Base-by-base conservation (phyloP, 805 yeast genomes). In the Pichia occidentalis region DNA sequence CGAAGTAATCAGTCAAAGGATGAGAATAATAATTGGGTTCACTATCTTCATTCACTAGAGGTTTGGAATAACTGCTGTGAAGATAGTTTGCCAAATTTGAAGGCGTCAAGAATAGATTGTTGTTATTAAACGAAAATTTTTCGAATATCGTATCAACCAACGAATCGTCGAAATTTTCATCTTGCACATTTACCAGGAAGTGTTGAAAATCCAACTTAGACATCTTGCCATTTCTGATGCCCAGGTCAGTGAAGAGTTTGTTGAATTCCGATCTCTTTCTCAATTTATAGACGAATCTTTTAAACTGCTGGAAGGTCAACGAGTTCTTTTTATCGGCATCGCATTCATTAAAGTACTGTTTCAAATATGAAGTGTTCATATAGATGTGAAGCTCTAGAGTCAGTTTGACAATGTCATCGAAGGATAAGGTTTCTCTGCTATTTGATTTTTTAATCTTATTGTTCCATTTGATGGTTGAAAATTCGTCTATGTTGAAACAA, bases 1-100 rank as follows among this genome's bases (percentile, higher is more conserved):
- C 83, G 53, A 65, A 86, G 56, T 94, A 92, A 50, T 88, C 90
- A 53, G 77, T 85, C 25, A 92, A 53, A 0, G 98, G 97, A 20
- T 65, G 63, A 0, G 73, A 53, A 40, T 71, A 65, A 44, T 77
- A 77, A 12, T 22, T 11, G 5, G 29, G 7, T 23, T 29, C 20
- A 17, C 58, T 61, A n/a, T 42, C 45, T 8, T 25, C 31, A 25
- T 34, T 32, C 3, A 21, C 9, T 18, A 50, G 37, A 3, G 61
- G 57, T 1, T 53, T 38, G 1, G 61, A 49, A 37, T 52, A 53
- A 12, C 58, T 50, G 16, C 69, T 64, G n/a, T 52, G 39, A 16
- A 64, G 38, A 37, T 52, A 66, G 27, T 55, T 51, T 10, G 57
- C 42, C 22, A 56, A 50, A 28, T 52, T 56, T 8, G 55, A 61